Conservation (phyloP, 2,329 filamentous ascomycete species). For the Beauveria australis region DNA sequence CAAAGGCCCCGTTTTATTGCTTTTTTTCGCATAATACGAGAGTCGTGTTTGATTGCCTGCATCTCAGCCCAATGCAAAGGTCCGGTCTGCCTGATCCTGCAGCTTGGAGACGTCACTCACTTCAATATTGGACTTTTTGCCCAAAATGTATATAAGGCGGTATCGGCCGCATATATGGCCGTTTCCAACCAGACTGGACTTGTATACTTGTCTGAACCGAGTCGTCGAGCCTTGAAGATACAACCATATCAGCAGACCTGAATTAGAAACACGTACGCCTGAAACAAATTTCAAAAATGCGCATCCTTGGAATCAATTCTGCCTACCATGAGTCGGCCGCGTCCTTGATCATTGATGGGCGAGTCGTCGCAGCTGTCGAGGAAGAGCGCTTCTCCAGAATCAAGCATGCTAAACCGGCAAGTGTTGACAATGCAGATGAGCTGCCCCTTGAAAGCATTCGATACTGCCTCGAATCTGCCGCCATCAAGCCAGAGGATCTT, state of each 20-base stretch:
- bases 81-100: no score
- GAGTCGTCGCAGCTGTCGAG: background rate
- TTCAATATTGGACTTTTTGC: no score
- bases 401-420: slow-evolving; percentile 5
- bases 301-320: background rate
- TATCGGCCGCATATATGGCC: no score
- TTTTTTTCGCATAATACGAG: background rate
- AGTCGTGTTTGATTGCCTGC: background rate
- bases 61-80: background rate
- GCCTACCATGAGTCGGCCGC: slow-evolving; percentile 2
- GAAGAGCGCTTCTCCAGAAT: background rate
- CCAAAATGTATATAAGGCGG: no score
- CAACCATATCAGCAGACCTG: background rate
- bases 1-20: background rate
- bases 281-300: background rate
- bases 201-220: background rate
- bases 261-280: background rate
- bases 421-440: slow-evolving; percentile 1
- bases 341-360: background rate
- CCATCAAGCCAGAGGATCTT: background rate
- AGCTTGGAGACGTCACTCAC: no score
- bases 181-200: background rate
- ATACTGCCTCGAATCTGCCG: background rate
- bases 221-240: background rate
- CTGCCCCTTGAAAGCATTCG: slow-evolving; percentile 2